Evolutionary conservation across 305 asterid genomes (phyloP).

Genomic region (Fraxinus angustifolia): DNA sequence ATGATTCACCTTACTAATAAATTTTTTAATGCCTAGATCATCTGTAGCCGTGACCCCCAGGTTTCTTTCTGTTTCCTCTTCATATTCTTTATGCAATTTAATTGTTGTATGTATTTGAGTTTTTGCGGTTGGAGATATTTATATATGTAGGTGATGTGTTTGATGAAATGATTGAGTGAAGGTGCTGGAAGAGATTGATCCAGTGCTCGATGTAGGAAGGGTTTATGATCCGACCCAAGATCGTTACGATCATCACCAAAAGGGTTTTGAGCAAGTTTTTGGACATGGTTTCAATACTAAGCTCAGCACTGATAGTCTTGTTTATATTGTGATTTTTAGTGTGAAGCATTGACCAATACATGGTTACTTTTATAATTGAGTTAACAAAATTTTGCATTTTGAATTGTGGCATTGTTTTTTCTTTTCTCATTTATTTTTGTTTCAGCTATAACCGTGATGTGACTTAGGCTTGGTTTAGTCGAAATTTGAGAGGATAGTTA

Average conservation of each 20-base stretch:
- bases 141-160: constrained; percentile 31
- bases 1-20: constrained; percentile 80
- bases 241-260: constrained; percentile 86
- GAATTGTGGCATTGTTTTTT: neutral
- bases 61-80: constrained; percentile 19
- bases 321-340: constrained; percentile 56
- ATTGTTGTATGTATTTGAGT: too few relatives aligned
- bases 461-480: neutral
- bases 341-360: neutral
- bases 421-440: neutral
- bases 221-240: constrained; percentile 60
- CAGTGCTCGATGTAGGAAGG: constrained; percentile 89
- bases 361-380: constrained; percentile 5
- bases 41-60: constrained; percentile 82
- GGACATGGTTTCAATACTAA: constrained; percentile 79
- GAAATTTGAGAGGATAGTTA: neutral
- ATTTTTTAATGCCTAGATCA: constrained; percentile 62
- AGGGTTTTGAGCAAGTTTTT: constrained; percentile 80
- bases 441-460: neutral
- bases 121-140: neutral
- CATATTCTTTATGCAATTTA: neutral
- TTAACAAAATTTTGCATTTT: neutral
- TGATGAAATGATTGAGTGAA: constrained; percentile 44
- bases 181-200: constrained; percentile 75
- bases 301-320: constrained; percentile 92